phyloP scores from a whole-genome alignment of 306 rosid genomes.

The Cucurbita ficifolia region DNA sequence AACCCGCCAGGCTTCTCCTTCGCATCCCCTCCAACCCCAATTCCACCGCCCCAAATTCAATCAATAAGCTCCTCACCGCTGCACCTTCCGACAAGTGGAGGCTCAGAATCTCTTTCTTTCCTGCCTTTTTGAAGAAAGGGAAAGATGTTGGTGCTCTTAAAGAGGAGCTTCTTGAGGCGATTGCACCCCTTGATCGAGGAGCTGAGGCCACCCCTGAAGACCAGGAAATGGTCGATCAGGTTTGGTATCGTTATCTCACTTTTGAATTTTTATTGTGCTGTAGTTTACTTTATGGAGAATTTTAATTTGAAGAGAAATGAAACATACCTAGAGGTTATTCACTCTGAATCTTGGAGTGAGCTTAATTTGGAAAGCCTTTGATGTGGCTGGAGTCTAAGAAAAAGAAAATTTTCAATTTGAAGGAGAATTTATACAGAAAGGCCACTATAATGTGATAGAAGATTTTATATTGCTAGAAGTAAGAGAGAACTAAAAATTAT shows the following conservation, averaged over 20 bases:
- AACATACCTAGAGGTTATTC: too few species aligned
- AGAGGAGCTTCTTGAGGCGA: conserved; percentile 64
- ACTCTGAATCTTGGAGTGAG: too few species aligned
- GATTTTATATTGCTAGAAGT: too few species aligned
- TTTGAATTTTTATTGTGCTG: not conserved
- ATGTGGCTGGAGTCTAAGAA: too few species aligned
- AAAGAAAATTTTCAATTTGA: too few species aligned
- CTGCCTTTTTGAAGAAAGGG: conserved; percentile 44
- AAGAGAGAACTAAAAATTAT: too few species aligned
- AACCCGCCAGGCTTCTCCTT: conserved; percentile 7
- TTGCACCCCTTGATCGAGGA: conserved; percentile 68
- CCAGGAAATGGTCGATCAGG: conserved; percentile 59
- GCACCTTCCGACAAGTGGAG: conserved; percentile 43
- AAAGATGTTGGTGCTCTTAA: conserved; percentile 44
- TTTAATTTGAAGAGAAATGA: not conserved
- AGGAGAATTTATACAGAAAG: too few species aligned
- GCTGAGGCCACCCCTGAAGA: conserved; percentile 75
- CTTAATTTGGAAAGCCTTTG: too few species aligned
- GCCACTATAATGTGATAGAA: too few species aligned
- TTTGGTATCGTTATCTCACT: not conserved
- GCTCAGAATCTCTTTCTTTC: conserved; percentile 47
- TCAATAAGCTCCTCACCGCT: not conserved
- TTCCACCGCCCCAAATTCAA: conserved; percentile 5
- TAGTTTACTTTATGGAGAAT: not conserved
- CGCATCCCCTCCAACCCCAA: conserved; percentile 17